Conservation (phyloP, 805 yeast species). For the Pichia nanzhaoensis region DNA sequence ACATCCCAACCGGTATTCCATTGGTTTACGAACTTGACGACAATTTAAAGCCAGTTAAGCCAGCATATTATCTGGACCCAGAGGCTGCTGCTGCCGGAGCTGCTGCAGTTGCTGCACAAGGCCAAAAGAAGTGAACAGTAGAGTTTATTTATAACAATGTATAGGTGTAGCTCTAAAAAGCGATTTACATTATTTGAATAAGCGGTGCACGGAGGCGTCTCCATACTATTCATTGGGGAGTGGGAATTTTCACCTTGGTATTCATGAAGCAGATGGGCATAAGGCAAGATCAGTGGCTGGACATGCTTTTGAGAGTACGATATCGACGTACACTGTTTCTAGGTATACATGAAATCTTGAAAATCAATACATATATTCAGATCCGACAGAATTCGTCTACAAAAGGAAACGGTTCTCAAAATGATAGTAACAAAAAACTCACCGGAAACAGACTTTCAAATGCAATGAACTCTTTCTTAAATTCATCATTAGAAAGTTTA, state of each 20-base stretch:
- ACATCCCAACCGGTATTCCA: slow-evolving; percentile 98
- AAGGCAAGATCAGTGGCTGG: background rate
- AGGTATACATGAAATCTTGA: background rate
- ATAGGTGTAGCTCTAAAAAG: too few relatives aligned
- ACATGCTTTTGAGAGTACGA: slow-evolving; percentile 2
- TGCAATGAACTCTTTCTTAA: slow-evolving; percentile 3
- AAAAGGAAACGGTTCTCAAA: background rate
- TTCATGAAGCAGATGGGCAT: background rate
- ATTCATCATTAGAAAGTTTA: slow-evolving; percentile 4
- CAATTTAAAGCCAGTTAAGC: slow-evolving; percentile 80
- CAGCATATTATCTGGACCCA: slow-evolving; percentile 95
- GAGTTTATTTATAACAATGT: too few relatives aligned
- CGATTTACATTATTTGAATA: too few relatives aligned
- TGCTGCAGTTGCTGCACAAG: slow-evolving; percentile 98
- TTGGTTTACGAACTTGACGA: slow-evolving; percentile 92
- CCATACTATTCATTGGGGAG: too few relatives aligned
- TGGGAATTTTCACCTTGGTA: too few relatives aligned
- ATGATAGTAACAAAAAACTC: background rate
- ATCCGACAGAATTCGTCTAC: slow-evolving; percentile 7
- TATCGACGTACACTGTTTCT: background rate
- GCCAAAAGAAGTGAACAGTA: slow-evolving; percentile 54
- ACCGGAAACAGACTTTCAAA: slow-evolving; percentile 1
- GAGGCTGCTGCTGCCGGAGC: slow-evolving; percentile 99
- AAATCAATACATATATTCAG: background rate
- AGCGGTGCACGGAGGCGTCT: too few relatives aligned